A percentile compares a stretch with the other conserved stretches of the same genome.
These are phyloP conservation scores for Plasmodium yoelii DNA, from an alignment of 169 alveolate species.

Conservation along the genomic window DNA sequence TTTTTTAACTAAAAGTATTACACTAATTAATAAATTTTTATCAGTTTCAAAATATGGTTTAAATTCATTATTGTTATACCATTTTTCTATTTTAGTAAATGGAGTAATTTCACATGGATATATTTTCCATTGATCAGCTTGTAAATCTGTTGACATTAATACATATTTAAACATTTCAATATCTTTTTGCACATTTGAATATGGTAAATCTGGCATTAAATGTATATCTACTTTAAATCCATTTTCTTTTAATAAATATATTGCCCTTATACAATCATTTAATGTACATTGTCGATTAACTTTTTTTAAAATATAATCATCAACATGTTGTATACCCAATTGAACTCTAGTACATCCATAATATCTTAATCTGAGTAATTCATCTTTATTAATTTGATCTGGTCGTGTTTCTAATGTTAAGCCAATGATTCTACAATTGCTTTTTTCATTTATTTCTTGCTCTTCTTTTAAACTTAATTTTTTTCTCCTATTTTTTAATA, in stretches of 20 bases:
- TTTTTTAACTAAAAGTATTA: conserved; percentile 89
- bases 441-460: conserved; percentile 79
- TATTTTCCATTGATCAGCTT: conserved; percentile 96
- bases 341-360: conserved; percentile 95
- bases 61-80: conserved; percentile 90
- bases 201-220: conserved; percentile 95
- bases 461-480: conserved; percentile 76
- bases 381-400: conserved; percentile 91
- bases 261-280: conserved; percentile 88
- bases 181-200: conserved; percentile 89
- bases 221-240: conserved; percentile 96
- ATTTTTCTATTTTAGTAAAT: conserved; percentile 91
- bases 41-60: conserved; percentile 93
- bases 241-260: conserved; percentile 91
- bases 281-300: conserved; percentile 90
- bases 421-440: conserved; percentile 82
- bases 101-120: conserved; percentile 96
- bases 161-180: conserved; percentile 90
- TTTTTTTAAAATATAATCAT: conserved; percentile 86
- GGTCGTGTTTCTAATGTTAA: conserved; percentile 94
- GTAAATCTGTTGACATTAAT: conserved; percentile 89
- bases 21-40: conserved; percentile 82
- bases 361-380: conserved; percentile 87
- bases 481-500: conserved; percentile 78
- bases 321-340: conserved; percentile 95